Percentiles rank a stretch among this genome's conserved stretches.
Evolutionary conservation across 805 yeast genomes (phyloP).

Genomic region (Saccharomycodes ludwigii): DNA sequence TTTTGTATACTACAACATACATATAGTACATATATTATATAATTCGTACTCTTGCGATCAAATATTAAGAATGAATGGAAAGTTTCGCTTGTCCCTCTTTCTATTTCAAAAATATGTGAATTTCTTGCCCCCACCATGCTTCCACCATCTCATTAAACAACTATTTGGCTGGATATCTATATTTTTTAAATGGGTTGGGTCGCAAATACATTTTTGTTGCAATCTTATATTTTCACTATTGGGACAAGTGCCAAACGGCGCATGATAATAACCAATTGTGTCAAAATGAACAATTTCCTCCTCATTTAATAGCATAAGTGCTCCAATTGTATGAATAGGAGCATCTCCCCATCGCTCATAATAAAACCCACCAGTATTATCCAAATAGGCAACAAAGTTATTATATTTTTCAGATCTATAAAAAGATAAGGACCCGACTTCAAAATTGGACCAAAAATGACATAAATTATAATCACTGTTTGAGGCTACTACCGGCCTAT

Average conservation of each 20-base stretch:
- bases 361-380: constrained; percentile 63
- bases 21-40: constrained; percentile 8
- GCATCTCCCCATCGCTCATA: constrained; percentile 96
- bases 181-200: constrained; percentile 20
- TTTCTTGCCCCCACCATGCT: constrained; percentile 39
- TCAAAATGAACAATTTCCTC: constrained; percentile 63
- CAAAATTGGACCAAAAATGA: constrained; percentile 85
- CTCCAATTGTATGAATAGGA: constrained; percentile 73
- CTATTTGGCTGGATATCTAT: constrained; percentile 38
- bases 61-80: not conserved
- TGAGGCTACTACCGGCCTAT: constrained; percentile 31
- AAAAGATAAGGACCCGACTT: constrained; percentile 58
- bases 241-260: constrained; percentile 58
- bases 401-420: constrained; percentile 55
- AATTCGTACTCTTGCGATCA: not conserved
- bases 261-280: constrained; percentile 71
- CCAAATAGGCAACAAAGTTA: constrained; percentile 50
- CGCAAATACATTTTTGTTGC: constrained; percentile 52
- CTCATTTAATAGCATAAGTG: constrained; percentile 42
- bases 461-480: constrained; percentile 60
- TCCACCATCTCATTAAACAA: constrained; percentile 71
- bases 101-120: too few species aligned
- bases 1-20: too few species aligned
- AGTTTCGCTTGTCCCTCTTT: too few species aligned
- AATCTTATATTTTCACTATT: constrained; percentile 34